Evolutionary conservation across 2,329 filamentous ascomycete species (phyloP).

Genomic region (Dactylonectria estremocensis): DNA sequence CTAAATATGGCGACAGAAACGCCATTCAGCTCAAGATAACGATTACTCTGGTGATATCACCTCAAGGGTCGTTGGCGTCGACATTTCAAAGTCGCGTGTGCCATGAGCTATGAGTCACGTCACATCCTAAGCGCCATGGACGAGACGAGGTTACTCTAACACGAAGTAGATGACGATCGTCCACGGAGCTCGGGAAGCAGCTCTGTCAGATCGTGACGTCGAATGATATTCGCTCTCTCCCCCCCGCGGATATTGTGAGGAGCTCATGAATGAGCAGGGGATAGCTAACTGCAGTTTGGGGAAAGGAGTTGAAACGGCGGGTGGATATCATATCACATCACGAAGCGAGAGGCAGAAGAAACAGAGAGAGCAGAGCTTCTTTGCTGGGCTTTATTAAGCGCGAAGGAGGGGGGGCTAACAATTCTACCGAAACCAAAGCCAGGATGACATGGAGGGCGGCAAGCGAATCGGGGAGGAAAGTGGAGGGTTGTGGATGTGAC

Average conservation of each 20-base stretch:
- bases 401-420: slow-evolving; percentile 31
- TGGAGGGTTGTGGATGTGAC: slow-evolving; percentile 32
- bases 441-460: slow-evolving; percentile 23
- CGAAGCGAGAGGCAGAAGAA: slow-evolving; percentile 4
- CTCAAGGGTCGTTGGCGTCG: neutral
- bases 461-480: slow-evolving; percentile 37
- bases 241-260: neutral
- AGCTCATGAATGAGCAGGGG: slow-evolving; percentile 27
- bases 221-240: neutral
- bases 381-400: slow-evolving; percentile 41
- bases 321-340: slow-evolving; percentile 38
- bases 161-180: neutral
- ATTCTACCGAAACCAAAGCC: neutral
- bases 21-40: neutral
- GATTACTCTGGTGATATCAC: neutral
- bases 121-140: slow-evolving; percentile 5
- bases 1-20: neutral
- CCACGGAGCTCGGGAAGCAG: neutral
- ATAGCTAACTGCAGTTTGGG: slow-evolving; percentile 39
- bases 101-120: neutral
- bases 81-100: neutral
- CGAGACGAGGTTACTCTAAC: neutral
- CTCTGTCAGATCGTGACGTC: neutral
- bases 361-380: neutral
- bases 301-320: slow-evolving; percentile 35